Base-by-base conservation (phyloP, 75 land plant genomes). In the Chamaecyparis obtusa region DNA sequence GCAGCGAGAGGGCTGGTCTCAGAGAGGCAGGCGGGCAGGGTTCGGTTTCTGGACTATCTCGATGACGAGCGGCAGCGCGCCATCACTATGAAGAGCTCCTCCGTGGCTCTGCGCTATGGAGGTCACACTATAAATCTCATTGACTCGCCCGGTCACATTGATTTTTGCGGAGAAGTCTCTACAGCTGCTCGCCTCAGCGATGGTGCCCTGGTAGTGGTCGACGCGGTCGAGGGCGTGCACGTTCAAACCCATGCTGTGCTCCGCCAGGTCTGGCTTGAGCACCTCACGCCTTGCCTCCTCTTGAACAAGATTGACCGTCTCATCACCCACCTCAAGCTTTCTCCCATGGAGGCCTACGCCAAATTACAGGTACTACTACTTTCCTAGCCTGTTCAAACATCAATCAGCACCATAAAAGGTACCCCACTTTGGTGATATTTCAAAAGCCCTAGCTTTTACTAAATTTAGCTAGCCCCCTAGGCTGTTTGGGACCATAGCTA, bases 71-170 rank as follows among this genome's bases (percentile, higher is more conserved):
- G 95, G 86, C 87, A 94, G 80, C 92, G 99, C 7, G 99, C 97
- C 15, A 97, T 97, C 77, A 97, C 99, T 0, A 97, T 97, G 98
- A 97, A 97, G 91, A 96, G 98, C 86, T 94, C 99, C 5, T 96
- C 97, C 17, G 94, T 97, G 57, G 86, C 91, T 9, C 89, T 97
- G 19, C 80, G 35, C 10, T 96, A 87, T 87, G 90, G 91, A 48
- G 90, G 90, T 43, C 79, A 96, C 81, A 24, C 84, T 14, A 90
- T 97, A 5, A 96, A 97, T 84, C 89, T 97, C 48, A 97, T 97
- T 1, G 99, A 97, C 54, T 97, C 99, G 1, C 99, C 99, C 5
- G 99, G 99, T 35, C 99, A 97, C 85, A 93, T 97, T 84, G 99
- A 97, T 77, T 97, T 97, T 89, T 96, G 98, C 56, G 93, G 97